phyloP scores from a whole-genome alignment of 192 early-diverging fungal genomes.

The Coemansia sp. region DNA sequence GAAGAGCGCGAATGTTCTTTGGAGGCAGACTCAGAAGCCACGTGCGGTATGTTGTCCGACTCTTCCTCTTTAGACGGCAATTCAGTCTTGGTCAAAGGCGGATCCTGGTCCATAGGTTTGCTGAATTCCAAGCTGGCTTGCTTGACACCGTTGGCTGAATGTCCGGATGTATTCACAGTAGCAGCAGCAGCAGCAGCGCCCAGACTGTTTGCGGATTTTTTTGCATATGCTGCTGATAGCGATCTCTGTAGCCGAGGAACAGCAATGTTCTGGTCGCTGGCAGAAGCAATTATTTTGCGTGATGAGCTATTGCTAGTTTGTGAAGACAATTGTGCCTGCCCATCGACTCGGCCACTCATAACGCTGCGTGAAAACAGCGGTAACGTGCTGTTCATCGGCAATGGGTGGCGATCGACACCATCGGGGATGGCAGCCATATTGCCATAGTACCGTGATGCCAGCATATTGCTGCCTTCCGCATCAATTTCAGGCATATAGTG shows the following conservation, averaged over 20 bases:
- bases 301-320: conserved; percentile 23
- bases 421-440: conserved; percentile 34
- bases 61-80: no score
- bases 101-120: no score
- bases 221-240: no score
- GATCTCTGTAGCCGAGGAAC: background rate
- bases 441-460: conserved; percentile 46
- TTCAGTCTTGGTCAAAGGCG: no score
- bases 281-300: background rate
- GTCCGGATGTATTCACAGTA: no score
- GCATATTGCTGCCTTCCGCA: conserved; percentile 17
- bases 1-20: no score
- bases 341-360: conserved; percentile 16
- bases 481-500: conserved; percentile 47
- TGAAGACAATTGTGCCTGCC: conserved; percentile 7
- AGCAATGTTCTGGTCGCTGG: background rate
- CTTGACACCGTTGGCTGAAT: no score
- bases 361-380: conserved; percentile 52
- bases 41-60: no score
- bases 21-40: no score
- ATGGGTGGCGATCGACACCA: conserved; percentile 26
- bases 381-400: conserved; percentile 51
- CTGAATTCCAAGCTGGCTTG: no score
- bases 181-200: no score
- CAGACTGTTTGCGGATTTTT: no score